phyloP scores from a whole-genome alignment of 352 stramenopile species.

The Globisporangium paddicum region DNA sequence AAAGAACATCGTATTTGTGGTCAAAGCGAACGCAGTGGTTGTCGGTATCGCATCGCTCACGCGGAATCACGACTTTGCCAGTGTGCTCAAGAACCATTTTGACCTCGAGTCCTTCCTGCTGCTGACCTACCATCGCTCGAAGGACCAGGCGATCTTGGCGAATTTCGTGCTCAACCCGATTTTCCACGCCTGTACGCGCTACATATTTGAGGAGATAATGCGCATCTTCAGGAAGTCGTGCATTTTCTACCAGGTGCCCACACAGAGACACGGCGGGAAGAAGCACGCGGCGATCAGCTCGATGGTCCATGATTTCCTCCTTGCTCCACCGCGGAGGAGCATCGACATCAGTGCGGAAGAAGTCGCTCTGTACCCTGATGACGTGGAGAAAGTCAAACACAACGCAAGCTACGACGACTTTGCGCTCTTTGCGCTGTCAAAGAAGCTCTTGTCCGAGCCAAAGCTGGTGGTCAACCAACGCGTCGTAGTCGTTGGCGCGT shows the following conservation, averaged over 20 bases:
- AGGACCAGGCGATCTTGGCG: slow-evolving; percentile 59
- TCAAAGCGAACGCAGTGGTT: slow-evolving; percentile 38
- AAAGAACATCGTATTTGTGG: slow-evolving; percentile 48
- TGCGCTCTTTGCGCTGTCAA: slow-evolving; percentile 84
- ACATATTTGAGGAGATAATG: slow-evolving; percentile 80
- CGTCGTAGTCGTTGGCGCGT: slow-evolving; percentile 84
- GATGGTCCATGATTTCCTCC: slow-evolving; percentile 52
- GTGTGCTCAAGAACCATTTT: slow-evolving; percentile 53
- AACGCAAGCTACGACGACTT: slow-evolving; percentile 27
- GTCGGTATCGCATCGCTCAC: slow-evolving; percentile 41
- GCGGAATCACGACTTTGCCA: slow-evolving; percentile 42
- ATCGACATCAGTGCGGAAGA: slow-evolving; percentile 40
- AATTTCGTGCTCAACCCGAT: slow-evolving; percentile 73
- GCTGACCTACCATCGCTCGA: slow-evolving; percentile 61
- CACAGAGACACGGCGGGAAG: not conserved
- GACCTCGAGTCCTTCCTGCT: slow-evolving; percentile 60
- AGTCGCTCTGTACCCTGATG: slow-evolving; percentile 42
- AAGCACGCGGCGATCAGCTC: slow-evolving; percentile 23
- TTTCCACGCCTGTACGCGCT: slow-evolving; percentile 51
- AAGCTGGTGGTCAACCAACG: slow-evolving; percentile 82
- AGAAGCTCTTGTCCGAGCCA: slow-evolving; percentile 80
- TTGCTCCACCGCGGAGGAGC: slow-evolving; percentile 49
- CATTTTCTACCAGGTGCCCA: slow-evolving; percentile 44
- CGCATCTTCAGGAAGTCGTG: slow-evolving; percentile 68
- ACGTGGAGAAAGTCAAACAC: slow-evolving; percentile 21